phyloP scores from a whole-genome alignment of 2,329 filamentous ascomycete species.

The Penicillium sp. region DNA sequence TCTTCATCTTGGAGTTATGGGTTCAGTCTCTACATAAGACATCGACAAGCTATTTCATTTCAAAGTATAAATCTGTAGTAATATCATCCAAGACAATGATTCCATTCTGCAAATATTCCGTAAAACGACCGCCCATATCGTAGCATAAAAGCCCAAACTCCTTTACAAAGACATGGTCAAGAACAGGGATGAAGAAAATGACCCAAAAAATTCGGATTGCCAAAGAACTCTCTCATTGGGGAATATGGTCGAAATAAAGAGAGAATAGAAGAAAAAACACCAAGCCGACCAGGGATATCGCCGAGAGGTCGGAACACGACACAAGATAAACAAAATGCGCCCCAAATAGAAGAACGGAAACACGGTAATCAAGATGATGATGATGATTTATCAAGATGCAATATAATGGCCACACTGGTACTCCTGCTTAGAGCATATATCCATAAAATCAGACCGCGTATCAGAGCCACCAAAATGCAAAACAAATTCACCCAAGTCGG shows the following conservation, averaged over 20 bases:
- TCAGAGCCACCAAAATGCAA: constrained; percentile 6
- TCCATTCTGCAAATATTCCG: background rate
- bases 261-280: background rate
- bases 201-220: background rate
- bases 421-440: constrained; percentile 1
- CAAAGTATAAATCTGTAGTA: background rate
- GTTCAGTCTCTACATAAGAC: background rate
- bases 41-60: background rate
- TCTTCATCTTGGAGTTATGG: too few relatives aligned
- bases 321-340: background rate
- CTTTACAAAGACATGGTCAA: background rate
- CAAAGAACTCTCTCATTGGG: background rate
- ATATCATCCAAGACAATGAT: background rate
- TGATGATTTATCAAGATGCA: constrained; percentile 6
- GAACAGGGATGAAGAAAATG: background rate
- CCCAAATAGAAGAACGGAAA: background rate
- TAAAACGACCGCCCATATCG: background rate
- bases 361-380: background rate
- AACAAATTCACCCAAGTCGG: background rate
- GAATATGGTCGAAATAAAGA: background rate
- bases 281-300: background rate
- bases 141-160: background rate
- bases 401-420: constrained; percentile 1
- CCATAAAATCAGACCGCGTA: constrained; percentile 2
- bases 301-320: background rate